These are phyloP conservation scores for Hysterium pulicare DNA, from an alignment of 2,329 filamentous ascomycete species.

Conservation along the genomic window DNA sequence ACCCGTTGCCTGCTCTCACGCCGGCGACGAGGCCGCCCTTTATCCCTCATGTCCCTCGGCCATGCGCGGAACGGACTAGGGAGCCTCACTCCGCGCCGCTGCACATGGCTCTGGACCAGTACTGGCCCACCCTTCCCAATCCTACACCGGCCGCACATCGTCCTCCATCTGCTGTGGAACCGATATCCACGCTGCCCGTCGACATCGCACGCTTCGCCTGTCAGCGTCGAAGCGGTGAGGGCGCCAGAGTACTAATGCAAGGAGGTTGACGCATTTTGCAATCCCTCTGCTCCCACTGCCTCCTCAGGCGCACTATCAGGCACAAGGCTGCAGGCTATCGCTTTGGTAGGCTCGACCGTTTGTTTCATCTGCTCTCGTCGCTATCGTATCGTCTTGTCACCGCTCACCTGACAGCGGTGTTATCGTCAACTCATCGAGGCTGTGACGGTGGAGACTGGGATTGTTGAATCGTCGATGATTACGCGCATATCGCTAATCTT, in stretches of 20 bases:
- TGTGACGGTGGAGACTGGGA: neutral
- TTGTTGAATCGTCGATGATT: neutral
- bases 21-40: constrained; percentile 16
- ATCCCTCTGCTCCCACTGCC: constrained; percentile 15
- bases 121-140: neutral
- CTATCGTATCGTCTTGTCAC: neutral
- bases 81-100: constrained; percentile 15
- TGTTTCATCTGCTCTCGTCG: neutral
- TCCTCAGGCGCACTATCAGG: constrained; percentile 21
- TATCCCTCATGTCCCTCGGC: constrained; percentile 2
- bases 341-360: constrained; percentile 1
- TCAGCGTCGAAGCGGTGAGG: constrained; percentile 31
- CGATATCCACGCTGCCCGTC: constrained; percentile 8
- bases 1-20: constrained; percentile 3
- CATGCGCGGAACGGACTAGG: constrained; percentile 12
- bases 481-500: neutral
- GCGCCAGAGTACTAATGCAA: constrained; percentile 30
- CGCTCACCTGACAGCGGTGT: too few species aligned
- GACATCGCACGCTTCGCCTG: constrained; percentile 15
- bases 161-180: neutral
- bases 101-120: neutral
- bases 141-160: neutral
- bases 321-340: constrained; percentile 25
- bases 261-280: constrained; percentile 21
- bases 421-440: neutral